These are phyloP conservation scores for Magnolia kwangsiensis DNA, from an alignment of 164 flowering plant genomes.

Conservation along the genomic window DNA sequence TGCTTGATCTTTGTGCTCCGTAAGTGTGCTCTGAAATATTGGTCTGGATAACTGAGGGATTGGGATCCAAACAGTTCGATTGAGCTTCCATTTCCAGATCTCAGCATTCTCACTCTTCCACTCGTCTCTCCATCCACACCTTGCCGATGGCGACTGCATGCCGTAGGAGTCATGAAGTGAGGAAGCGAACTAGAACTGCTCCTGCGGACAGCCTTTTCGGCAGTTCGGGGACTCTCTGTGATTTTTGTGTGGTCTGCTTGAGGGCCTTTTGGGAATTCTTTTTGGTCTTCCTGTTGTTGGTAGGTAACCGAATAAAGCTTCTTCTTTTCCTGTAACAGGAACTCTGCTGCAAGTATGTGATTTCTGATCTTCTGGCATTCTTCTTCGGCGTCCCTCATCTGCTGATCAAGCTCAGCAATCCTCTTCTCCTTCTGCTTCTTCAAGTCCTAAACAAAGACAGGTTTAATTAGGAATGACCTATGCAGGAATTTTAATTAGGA, in stretches of 20 bases:
- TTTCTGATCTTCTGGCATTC: slow-evolving; percentile 43
- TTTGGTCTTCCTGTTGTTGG: slow-evolving; percentile 23
- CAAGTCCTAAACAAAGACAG: slow-evolving; percentile 38
- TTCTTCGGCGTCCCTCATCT: slow-evolving; percentile 57
- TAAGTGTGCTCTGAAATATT: slow-evolving; percentile 34
- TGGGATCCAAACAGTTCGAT: slow-evolving; percentile 53
- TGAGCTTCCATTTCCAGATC: slow-evolving; percentile 37
- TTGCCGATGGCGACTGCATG: slow-evolving; percentile 62
- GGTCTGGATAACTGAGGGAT: slow-evolving; percentile 44
- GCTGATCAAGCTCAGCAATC: slow-evolving; percentile 42
- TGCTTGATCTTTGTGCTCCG: slow-evolving; percentile 24
- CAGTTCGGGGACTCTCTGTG: slow-evolving; percentile 24
- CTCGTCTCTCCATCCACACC: slow-evolving; percentile 37
- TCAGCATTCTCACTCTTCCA: slow-evolving; percentile 30
- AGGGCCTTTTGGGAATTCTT: slow-evolving; percentile 22
- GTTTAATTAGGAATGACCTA: background rate
- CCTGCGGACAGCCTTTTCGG: slow-evolving; percentile 23
- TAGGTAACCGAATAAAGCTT: slow-evolving; percentile 27
- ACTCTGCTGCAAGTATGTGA: slow-evolving; percentile 41
- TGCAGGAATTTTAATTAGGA: background rate
- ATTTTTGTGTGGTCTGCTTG: slow-evolving; percentile 23
- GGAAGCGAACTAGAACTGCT: slow-evolving; percentile 37
- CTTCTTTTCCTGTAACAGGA: slow-evolving; percentile 44
- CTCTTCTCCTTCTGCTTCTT: slow-evolving; percentile 46
- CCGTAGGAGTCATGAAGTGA: slow-evolving; percentile 77